Conservation (phyloP, 1,139 yeast species). For the Lodderomyces elongisporus region DNA sequence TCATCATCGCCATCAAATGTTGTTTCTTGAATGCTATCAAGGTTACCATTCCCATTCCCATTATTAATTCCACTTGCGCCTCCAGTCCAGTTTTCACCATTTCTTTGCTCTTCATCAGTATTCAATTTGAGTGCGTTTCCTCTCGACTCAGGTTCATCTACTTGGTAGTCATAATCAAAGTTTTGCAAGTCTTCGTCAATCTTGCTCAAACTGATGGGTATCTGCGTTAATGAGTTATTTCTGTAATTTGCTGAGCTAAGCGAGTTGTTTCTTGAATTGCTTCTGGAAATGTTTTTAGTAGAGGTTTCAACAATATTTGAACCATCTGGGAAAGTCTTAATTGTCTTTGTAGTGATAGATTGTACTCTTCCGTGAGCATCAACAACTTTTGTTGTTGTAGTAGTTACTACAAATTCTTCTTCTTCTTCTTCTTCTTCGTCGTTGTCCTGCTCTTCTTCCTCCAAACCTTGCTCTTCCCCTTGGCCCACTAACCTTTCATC, state of each 20-base stretch:
- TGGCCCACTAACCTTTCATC: no score
- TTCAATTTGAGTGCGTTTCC: slow-evolving; percentile 11
- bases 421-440: slow-evolving; percentile 20
- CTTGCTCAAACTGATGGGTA: slow-evolving; percentile 26
- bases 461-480: slow-evolving; percentile 4
- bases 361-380: slow-evolving; percentile 40
- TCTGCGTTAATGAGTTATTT: slow-evolving; percentile 17
- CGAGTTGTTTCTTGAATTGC: slow-evolving; percentile 32
- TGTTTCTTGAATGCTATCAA: not conserved
- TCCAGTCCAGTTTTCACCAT: no score
- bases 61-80: no score
- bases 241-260: slow-evolving; percentile 18
- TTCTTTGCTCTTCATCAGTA: slow-evolving; percentile 8
- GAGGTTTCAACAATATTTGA: slow-evolving; percentile 43
- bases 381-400: slow-evolving; percentile 43
- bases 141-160: slow-evolving; percentile 15
- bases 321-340: slow-evolving; percentile 40
- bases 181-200: slow-evolving; percentile 44
- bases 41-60: not conserved
- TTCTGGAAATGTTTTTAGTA: slow-evolving; percentile 38
- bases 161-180: slow-evolving; percentile 39
- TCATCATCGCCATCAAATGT: not conserved
- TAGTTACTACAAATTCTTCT: slow-evolving; percentile 30
- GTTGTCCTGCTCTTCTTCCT: slow-evolving; percentile 11
- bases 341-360: slow-evolving; percentile 41